Base-by-base conservation (phyloP, 2,329 filamentous ascomycete species). In the Penicillium sclerotigenum region DNA sequence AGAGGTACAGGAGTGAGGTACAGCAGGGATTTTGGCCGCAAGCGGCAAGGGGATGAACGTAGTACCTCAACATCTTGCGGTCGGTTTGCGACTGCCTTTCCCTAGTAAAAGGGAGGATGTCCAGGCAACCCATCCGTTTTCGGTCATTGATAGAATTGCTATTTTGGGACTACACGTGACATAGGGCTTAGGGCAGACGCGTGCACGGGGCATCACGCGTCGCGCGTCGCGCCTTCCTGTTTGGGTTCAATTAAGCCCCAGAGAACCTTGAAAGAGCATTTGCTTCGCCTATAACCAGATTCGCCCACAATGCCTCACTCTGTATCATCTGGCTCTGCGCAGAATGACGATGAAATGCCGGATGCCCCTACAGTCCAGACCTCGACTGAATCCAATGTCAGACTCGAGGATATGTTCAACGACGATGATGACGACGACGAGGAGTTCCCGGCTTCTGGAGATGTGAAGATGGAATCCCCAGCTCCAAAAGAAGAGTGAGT, bases 371-470 rank as follows among this genome's bases (percentile, higher is more conserved):
- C 70, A 13, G 53, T 49, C 24, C 59, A 49, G 16, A 40, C 53
- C 14, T 56, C 61, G 22, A 64, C 61, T 24, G 60, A 60, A 47
- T 63, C 62, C 38, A 57, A 48, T 26, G 70, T 78, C 38, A 79
- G 78, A 29, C 65, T 87, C 18, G 83, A 86, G 59, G 81, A 84
- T 52, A 75, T 87, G 50, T 86, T 87, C 64, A 78, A 83, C 56
- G 81, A 82, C 36, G 52, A 56, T 31, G 81, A 56, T 49, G 81
- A 83, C 46, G 82, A 85, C 47, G 79, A 81, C 46, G 73, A 78
- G 34, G 83, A 85, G 56, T 85, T 83, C 63, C 74, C 80, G 7
- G 65, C 71, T 5, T 84, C 82, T 5, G 83, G 79, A 22, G 73
- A 74, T 34, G 67, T 74, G 28, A 79, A 78, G 49, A 71, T 77